These are phyloP conservation scores for Polyporus tsugae DNA, from an alignment of 1,284 basidiomycete genomes.

Conservation along the genomic window DNA sequence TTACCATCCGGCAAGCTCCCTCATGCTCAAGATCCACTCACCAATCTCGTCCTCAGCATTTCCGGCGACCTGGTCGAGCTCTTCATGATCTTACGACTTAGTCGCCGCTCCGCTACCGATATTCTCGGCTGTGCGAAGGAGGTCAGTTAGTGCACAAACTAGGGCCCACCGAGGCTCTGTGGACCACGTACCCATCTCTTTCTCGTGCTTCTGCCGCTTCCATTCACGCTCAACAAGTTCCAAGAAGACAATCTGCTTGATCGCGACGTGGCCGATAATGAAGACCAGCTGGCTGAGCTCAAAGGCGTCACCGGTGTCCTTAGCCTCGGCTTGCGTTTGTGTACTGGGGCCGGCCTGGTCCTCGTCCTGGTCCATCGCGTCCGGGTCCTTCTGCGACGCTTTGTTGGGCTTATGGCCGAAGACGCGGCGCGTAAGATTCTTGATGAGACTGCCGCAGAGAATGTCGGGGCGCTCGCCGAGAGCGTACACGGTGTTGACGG, in stretches of 20 bases:
- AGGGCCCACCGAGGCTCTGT: not conserved
- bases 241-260: constrained; percentile 97
- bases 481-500: constrained; percentile 95
- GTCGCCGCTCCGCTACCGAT: constrained; percentile 46
- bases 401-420: constrained; percentile 51
- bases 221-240: constrained; percentile 97
- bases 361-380: constrained; percentile 64
- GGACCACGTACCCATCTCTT: constrained; percentile 68
- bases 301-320: constrained; percentile 82
- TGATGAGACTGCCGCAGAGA: constrained; percentile 86
- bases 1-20: constrained; percentile 91
- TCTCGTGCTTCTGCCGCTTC: constrained; percentile 95
- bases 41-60: constrained; percentile 99
- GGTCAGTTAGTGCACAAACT: constrained; percentile 12
- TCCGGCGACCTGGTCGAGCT: constrained; percentile 96
- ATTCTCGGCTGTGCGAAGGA: constrained; percentile 58
- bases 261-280: constrained; percentile 94
- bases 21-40: constrained; percentile 84
- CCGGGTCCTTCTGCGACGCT: constrained; percentile 45
- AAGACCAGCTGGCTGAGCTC: constrained; percentile 92
- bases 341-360: constrained; percentile 28
- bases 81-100: constrained; percentile 77
- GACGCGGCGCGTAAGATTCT: constrained; percentile 78
- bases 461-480: constrained; percentile 94
- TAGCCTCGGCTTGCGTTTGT: constrained; percentile 38